These are phyloP conservation scores for Malus sieversii DNA, from an alignment of 306 rosid genomes.

Conservation along the genomic window DNA sequence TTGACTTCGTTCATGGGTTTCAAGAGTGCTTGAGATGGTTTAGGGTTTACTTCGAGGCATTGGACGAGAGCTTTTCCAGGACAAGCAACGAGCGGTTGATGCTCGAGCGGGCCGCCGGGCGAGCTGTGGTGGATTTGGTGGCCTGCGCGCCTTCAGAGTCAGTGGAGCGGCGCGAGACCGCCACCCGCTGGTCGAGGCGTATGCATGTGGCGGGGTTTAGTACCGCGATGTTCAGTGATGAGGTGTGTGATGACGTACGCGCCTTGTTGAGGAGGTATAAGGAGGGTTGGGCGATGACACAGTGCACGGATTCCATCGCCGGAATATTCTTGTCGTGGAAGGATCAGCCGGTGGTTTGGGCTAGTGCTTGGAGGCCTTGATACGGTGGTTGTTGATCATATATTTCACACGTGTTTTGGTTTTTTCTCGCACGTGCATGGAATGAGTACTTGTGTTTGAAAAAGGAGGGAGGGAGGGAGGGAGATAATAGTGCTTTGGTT, in stretches of 20 bases:
- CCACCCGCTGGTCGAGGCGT: conserved; percentile 61
- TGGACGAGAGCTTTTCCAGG: conserved; percentile 68
- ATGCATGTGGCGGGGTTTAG: conserved; percentile 57
- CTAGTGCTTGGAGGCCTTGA: conserved; percentile 85
- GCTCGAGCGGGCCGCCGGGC: conserved; percentile 73
- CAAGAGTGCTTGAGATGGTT: conserved; percentile 86
- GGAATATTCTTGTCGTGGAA: conserved; percentile 90
- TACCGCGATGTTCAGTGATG: conserved; percentile 66
- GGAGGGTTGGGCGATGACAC: conserved; percentile 87
- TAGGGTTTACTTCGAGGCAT: conserved; percentile 83
- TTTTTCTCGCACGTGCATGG: conserved; percentile 45
- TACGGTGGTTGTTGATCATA: background rate
- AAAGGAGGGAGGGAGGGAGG: conserved; percentile 14
- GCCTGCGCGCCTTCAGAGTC: conserved; percentile 52
- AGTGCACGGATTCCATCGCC: conserved; percentile 38
- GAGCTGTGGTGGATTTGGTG: conserved; percentile 73
- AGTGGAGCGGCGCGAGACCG: conserved; percentile 63
- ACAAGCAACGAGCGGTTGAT: conserved; percentile 69
- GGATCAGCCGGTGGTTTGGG: conserved; percentile 92
- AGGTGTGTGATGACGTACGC: conserved; percentile 78
- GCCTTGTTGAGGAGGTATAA: conserved; percentile 79
- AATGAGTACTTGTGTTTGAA: conserved; percentile 17
- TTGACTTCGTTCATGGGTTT: conserved; percentile 64
- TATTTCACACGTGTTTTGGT: conserved; percentile 44
- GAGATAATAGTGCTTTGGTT: conserved; percentile 33